Evolutionary conservation across 2,329 filamentous ascomycete species (phyloP), one percentile per base, ranked within the genome.

Genomic region (Phyllosticta ampelicida): DNA sequence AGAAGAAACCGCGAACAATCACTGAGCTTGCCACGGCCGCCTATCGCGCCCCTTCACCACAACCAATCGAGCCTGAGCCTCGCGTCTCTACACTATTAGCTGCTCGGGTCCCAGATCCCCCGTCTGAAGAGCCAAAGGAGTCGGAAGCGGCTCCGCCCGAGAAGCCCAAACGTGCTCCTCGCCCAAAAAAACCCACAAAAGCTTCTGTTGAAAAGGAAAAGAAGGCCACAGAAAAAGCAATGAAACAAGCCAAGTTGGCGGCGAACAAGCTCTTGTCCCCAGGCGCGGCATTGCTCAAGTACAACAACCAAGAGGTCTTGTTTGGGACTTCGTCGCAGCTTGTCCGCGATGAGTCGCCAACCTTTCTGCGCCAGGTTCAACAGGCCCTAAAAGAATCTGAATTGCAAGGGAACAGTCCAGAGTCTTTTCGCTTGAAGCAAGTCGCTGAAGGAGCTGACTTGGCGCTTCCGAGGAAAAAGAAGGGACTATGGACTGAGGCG

Each of bases 241-340:
- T 62, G 21, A 63, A 66, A 9, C 68, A 69, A 53, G 53, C 65
- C 2, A 71, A 68, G 55, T 48, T 60, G 28, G 60, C 66, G 5
- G 65, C 65, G 10, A 66, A 69, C n/a, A 73, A 71, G 61, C 58
- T 74, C 5, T 66, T 73, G 11, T 72, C 70, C 11, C 72, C 72
- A 11, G 57, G 63, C 1, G 68, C 70, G 19, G 70, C 70, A 10
- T 53, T 63, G 5, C 48, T 61, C 29, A 62, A 64, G 30, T 19
- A 71, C 51, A 62, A 65, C 49, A 62, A 62, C 29, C 72, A 74
- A 59, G 67, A 72, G 21, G 55, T 74, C 9, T 62, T 73, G 1
- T 74, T 74, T 54, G 72, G 72, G 16, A 74, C 71, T 13, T 73
- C 71, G 2, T 73, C 71, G 60, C 72, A 74, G 59, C 64, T 74